phyloP scores from a whole-genome alignment of 2,329 filamentous ascomycete genomes.

The Mollisia scopiformis region DNA sequence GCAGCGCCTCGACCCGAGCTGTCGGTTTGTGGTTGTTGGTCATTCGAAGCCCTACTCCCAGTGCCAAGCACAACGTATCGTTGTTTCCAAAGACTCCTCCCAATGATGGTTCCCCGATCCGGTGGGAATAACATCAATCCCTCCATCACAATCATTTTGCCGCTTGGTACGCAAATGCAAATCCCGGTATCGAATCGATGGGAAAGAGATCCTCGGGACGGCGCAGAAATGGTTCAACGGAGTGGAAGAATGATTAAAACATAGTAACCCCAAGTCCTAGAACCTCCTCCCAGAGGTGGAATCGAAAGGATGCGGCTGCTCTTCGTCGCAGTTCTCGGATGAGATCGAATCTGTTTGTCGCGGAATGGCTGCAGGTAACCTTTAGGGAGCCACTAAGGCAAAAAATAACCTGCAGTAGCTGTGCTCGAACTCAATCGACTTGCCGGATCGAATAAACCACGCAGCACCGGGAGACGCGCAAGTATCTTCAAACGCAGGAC shows the following conservation, averaged over 20 bases:
- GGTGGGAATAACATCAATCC: slow-evolving; percentile 53
- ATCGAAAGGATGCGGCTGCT: neutral
- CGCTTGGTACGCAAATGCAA: slow-evolving; percentile 2
- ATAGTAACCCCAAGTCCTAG: slow-evolving; percentile 9
- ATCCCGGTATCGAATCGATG: neutral
- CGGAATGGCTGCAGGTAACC: too few species aligned
- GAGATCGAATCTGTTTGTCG: slow-evolving; percentile 1
- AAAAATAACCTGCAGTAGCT: slow-evolving; percentile 2
- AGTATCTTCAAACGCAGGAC: neutral
- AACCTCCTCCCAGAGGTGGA: neutral
- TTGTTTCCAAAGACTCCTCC: slow-evolving; percentile 56
- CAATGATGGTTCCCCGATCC: slow-evolving; percentile 54
- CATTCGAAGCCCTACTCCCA: slow-evolving; percentile 50
- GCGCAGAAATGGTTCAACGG: slow-evolving; percentile 3
- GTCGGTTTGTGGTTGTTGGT: slow-evolving; percentile 36
- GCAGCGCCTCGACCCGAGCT: slow-evolving; percentile 13
- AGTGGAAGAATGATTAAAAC: slow-evolving; percentile 18
- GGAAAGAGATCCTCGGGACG: neutral
- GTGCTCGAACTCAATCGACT: neutral
- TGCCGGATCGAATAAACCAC: neutral
- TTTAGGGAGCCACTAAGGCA: too few species aligned
- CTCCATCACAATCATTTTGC: slow-evolving; percentile 50
- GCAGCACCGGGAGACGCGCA: neutral
- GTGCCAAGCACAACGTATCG: slow-evolving; percentile 62
- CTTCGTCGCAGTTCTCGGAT: neutral